A percentile compares a stretch with the other conserved stretches of the same genome.
phyloP scores from a whole-genome alignment of 306 rosid genomes.

The Prunus davidiana region DNA sequence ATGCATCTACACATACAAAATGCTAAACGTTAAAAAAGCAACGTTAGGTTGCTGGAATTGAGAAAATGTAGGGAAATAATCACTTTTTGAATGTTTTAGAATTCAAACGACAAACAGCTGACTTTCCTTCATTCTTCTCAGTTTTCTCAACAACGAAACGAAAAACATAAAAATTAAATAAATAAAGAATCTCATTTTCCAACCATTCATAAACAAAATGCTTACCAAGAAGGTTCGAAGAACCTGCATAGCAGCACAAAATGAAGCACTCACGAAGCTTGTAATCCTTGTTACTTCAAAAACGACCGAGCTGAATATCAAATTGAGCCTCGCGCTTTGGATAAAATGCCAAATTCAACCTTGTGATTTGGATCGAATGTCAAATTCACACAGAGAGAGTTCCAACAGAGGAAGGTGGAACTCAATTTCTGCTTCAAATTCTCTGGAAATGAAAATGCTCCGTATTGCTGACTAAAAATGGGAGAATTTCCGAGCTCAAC shows the following conservation, averaged over 20 bases:
- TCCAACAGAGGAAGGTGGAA: conserved; percentile 11
- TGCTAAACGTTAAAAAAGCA: neutral
- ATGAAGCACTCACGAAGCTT: conserved; percentile 2
- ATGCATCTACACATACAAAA: too few relatives aligned
- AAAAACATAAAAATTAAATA: neutral
- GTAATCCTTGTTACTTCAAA: conserved; percentile 7
- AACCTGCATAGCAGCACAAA: conserved; percentile 10
- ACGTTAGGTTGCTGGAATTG: neutral
- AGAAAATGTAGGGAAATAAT: neutral
- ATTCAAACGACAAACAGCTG: neutral
- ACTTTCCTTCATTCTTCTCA: neutral
- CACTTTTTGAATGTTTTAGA: neutral
- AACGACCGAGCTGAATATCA: conserved; percentile 8
- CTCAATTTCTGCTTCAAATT: conserved; percentile 10
- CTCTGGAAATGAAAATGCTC: neutral
- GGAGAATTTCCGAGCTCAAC: neutral
- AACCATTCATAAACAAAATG: conserved; percentile 10
- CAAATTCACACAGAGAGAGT: conserved; percentile 9
- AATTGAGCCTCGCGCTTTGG: neutral
- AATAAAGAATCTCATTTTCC: neutral
- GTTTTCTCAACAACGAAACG: conserved; percentile 11
- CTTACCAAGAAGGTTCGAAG: conserved; percentile 44
- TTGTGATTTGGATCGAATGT: conserved; percentile 10
- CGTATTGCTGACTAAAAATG: neutral
- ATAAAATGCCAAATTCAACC: conserved; percentile 10